Evolutionary conservation across 495 filamentous ascomycete genomes (phyloP), one percentile per base, ranked within the genome.

Genomic region (Arthonia radiata): DNA sequence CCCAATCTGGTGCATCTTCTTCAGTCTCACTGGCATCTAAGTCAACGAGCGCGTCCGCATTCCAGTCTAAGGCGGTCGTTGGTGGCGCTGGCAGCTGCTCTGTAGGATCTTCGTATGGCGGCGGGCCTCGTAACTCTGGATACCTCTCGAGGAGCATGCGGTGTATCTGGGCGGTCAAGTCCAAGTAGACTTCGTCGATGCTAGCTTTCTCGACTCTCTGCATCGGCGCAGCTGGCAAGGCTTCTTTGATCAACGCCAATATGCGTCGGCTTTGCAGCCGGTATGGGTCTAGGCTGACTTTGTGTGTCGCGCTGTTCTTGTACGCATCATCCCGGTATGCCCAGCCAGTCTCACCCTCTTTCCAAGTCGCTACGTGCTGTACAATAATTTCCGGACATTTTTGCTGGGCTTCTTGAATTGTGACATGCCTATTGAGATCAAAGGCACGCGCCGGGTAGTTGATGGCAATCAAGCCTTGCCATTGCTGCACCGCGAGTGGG

Each of bases 331-430:
- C 64, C 23, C 70, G 67, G 46, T 97, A 97, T 8, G 68, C 73
- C 86, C 86, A 94, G 37, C 64, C 71, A 27, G 68, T 71, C 19
- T 91, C 77, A 0, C 89, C 89, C 40, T 91, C 80, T 37, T 67
- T 65, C 66, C 89, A 97, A 2, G 83, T 94, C 16, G 86, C 82
- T 13, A 97, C 81, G 50, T 94, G 81, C 48, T 92, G 86, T 23
- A 73, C 48, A 7, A 89, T 65, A 17, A 97, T 54, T 8, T 72
- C 58, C 15, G 86, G 80, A 38, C 89, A 94, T 22, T 74, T 44
- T 47, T 86, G 83, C 49, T 66, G 70, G n/a, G 86, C 86, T 40
- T 94, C 89, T 4, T 52, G 57, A 18, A 71, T 62, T 4, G 64
- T 69, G 29, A 37, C 42, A 47, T 78, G 71, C 14, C 83, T 51